These are phyloP conservation scores for Boletus reticuloceps DNA, from an alignment of 768 basidiomycete species.

Conservation along the genomic window DNA sequence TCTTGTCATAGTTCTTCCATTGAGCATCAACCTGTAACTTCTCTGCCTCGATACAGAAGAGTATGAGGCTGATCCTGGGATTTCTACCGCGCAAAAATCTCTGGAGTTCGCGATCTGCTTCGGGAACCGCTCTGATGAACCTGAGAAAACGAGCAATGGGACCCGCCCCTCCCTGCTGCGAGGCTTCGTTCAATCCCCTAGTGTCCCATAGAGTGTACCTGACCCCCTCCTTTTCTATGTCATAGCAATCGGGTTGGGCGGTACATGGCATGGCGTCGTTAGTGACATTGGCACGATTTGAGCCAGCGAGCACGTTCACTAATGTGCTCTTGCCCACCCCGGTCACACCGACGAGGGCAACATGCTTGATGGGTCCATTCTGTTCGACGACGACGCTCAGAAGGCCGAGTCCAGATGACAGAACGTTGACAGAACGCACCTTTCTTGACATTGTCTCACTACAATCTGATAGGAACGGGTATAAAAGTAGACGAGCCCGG, in stretches of 20 bases:
- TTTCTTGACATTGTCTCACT: neutral
- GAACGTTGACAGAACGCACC: neutral
- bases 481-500: no score
- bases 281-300: neutral
- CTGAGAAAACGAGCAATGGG: conserved; percentile 3
- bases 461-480: no score
- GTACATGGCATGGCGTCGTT: conserved; percentile 10
- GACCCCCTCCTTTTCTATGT: neutral
- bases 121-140: neutral
- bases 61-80: conserved; percentile 6
- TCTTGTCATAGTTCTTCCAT: conserved; percentile 13
- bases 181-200: conserved; percentile 10
- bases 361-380: conserved; percentile 5
- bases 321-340: conserved; percentile 17
- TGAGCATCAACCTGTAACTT: conserved; percentile 3
- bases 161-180: neutral
- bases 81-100: conserved; percentile 8
- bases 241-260: neutral
- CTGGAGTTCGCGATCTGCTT: conserved; percentile 11
- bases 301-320: conserved; percentile 12
- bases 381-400: neutral
- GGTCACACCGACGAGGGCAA: conserved; percentile 12
- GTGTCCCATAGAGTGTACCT: conserved; percentile 10
- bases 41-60: conserved; percentile 11
- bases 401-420: neutral